phyloP scores from a whole-genome alignment of 192 early-diverging fungal species.

The Allomyces macrogynus region DNA sequence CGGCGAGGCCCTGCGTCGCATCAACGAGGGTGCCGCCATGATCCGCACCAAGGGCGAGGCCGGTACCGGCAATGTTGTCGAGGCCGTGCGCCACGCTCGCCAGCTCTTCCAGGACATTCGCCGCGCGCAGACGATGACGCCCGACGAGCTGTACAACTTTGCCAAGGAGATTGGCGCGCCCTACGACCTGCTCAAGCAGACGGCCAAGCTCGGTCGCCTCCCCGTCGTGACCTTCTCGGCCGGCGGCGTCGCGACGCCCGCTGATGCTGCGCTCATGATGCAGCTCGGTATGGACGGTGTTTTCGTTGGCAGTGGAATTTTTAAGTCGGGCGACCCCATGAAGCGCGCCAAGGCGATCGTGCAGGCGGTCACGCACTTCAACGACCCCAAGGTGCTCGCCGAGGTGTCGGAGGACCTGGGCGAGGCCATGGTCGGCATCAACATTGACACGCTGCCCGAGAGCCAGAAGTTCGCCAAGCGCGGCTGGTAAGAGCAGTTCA shows the following conservation, averaged over 20 bases:
- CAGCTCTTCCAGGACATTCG: conserved; percentile 73
- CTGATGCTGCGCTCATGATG: conserved; percentile 99
- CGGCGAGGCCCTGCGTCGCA: conserved; percentile 88
- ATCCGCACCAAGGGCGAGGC: conserved; percentile 98
- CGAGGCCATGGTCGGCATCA: conserved; percentile 95
- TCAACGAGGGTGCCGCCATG: conserved; percentile 93
- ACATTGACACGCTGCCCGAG: conserved; percentile 42
- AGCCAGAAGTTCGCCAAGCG: conserved; percentile 35
- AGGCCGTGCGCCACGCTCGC: conserved; percentile 91
- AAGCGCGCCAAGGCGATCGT: conserved; percentile 89
- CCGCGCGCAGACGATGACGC: conserved; percentile 58
- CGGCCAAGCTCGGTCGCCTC: conserved; percentile 63
- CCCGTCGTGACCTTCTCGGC: conserved; percentile 98
- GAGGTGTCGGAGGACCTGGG: conserved; percentile 78
- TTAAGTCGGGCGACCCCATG: conserved; percentile 81
- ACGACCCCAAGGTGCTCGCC: conserved; percentile 70
- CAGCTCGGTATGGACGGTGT: conserved; percentile 96
- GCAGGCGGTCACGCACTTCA: conserved; percentile 89
- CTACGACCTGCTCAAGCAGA: conserved; percentile 73
- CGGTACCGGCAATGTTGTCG: conserved; percentile 92
- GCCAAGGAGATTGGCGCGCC: conserved; percentile 93
- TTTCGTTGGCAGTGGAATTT: conserved; percentile 95
- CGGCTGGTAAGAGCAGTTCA: conserved; percentile 50
- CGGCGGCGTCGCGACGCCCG: conserved; percentile 90
- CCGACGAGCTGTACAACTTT: conserved; percentile 81